Evolutionary conservation across 2,329 filamentous ascomycete genomes (phyloP).

Genomic region (Colletotrichum sp.): DNA sequence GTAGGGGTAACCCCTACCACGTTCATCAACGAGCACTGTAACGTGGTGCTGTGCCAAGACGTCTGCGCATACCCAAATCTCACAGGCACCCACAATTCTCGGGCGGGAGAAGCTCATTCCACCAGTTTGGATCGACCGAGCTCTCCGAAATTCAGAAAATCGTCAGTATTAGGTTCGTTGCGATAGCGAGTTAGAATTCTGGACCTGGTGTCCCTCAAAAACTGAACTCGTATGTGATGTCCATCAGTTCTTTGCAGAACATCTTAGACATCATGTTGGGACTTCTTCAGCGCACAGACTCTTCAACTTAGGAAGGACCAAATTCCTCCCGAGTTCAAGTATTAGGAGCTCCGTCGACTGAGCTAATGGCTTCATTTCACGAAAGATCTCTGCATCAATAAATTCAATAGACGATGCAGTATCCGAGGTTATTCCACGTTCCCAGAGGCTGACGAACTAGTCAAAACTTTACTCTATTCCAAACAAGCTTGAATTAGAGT

Average conservation of each 20-base stretch:
- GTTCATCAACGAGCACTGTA: not conserved
- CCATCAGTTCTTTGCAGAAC: not conserved
- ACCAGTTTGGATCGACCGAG: not conserved
- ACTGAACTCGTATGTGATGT: not conserved
- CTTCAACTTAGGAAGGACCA: not conserved
- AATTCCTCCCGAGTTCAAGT: not conserved
- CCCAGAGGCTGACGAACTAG: not conserved
- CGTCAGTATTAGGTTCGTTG: not conserved
- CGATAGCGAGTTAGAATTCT: not conserved
- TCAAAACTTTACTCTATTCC: not conserved
- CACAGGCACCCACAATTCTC: not conserved
- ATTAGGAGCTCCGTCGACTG: not conserved
- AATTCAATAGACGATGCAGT: not conserved
- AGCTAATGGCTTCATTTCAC: not conserved
- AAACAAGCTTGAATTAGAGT: not conserved
- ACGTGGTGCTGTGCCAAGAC: not conserved
- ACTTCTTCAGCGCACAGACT: not conserved
- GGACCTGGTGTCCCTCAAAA: not conserved
- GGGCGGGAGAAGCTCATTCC: not conserved
- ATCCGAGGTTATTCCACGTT: not conserved
- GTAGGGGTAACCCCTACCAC: not conserved
- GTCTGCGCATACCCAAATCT: not conserved
- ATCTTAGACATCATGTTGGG: not conserved
- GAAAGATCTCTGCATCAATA: not conserved
- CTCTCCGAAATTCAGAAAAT: not conserved